Percentiles rank a stretch among this genome's conserved stretches.
Evolutionary conservation across 2,329 filamentous ascomycete species (phyloP).

Genomic region (Diaporthe sp.): DNA sequence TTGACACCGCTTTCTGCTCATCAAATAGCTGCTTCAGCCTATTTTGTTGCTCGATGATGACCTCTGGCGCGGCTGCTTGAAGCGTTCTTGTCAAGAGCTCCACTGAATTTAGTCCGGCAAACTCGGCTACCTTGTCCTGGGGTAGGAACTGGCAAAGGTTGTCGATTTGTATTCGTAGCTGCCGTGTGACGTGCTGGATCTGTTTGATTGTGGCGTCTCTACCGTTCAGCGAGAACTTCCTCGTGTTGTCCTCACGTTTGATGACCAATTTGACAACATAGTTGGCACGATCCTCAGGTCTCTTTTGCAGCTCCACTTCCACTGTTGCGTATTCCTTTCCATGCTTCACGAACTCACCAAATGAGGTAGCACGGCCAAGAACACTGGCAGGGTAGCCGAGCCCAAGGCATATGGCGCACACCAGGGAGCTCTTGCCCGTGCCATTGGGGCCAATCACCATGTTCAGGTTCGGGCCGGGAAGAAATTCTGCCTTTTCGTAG

Average conservation of each 20-base stretch:
- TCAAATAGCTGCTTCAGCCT: slow-evolving; percentile 79
- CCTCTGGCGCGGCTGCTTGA: slow-evolving; percentile 84
- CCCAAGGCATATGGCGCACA: slow-evolving; percentile 96
- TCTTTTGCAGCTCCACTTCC: slow-evolving; percentile 88
- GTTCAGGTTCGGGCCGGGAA: slow-evolving; percentile 91
- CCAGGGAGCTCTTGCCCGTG: slow-evolving; percentile 96
- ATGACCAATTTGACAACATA: slow-evolving; percentile 83
- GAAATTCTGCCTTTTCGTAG: slow-evolving; percentile 92
- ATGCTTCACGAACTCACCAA: slow-evolving; percentile 95
- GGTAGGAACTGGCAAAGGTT: slow-evolving; percentile 98
- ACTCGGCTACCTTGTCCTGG: slow-evolving; percentile 95
- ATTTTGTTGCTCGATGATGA: slow-evolving; percentile 86
- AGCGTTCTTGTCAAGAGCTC: slow-evolving; percentile 89
- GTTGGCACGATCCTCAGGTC: slow-evolving; percentile 73
- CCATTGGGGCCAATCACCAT: slow-evolving; percentile 99
- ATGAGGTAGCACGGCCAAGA: slow-evolving; percentile 86
- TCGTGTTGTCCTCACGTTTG: slow-evolving; percentile 84
- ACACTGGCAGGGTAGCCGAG: slow-evolving; percentile 87
- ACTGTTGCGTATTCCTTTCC: slow-evolving; percentile 83
- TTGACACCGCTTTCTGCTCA: slow-evolving; percentile 75
- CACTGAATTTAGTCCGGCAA: slow-evolving; percentile 85
- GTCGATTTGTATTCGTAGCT: slow-evolving; percentile 93
- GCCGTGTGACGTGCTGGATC: slow-evolving; percentile 76
- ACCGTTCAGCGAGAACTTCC: slow-evolving; percentile 83
- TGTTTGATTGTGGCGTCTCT: slow-evolving; percentile 72